These are phyloP conservation scores for Epichloe baconii DNA, from an alignment of 2,329 filamentous ascomycete species.

Conservation along the genomic window DNA sequence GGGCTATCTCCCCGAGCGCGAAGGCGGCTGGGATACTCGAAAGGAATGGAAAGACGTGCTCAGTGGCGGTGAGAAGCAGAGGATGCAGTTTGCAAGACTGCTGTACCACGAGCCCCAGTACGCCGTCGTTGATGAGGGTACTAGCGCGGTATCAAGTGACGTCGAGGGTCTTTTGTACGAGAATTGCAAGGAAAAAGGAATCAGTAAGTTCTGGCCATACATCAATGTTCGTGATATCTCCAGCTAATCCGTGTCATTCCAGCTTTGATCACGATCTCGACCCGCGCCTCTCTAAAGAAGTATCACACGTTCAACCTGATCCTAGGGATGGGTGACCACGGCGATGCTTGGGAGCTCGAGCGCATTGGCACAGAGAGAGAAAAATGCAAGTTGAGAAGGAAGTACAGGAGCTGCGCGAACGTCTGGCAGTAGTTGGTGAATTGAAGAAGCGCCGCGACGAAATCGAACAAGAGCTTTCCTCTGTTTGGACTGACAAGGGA, in stretches of 20 bases:
- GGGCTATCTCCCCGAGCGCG: slow-evolving; percentile 79
- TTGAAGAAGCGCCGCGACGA: slow-evolving; percentile 69
- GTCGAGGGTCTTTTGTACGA: slow-evolving; percentile 93
- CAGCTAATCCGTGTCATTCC: slow-evolving; percentile 7
- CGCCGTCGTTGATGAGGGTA: slow-evolving; percentile 91
- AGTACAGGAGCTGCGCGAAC: slow-evolving; percentile 68
- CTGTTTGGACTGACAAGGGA: slow-evolving; percentile 44
- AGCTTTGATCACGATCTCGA: slow-evolving; percentile 92
- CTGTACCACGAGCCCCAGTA: slow-evolving; percentile 93
- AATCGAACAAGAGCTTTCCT: slow-evolving; percentile 69
- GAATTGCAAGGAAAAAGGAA: slow-evolving; percentile 80
- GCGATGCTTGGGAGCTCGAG: slow-evolving; percentile 86
- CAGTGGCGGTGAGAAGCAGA: slow-evolving; percentile 94
- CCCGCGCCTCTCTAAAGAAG: slow-evolving; percentile 83
- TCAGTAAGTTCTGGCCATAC: slow-evolving; percentile 49
- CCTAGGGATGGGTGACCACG: slow-evolving; percentile 66
- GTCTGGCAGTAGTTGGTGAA: slow-evolving; percentile 66
- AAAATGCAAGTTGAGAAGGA: slow-evolving; percentile 91
- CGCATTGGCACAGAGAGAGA: slow-evolving; percentile 80
- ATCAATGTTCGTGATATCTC: neutral
- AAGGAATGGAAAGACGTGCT: slow-evolving; percentile 99
- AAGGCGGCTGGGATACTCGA: slow-evolving; percentile 91
- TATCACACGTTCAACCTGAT: slow-evolving; percentile 89
- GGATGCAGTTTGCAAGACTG: slow-evolving; percentile 79
- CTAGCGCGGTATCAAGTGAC: slow-evolving; percentile 84